Base-by-base conservation (phyloP, 345 rosid genomes). In the Viola odorata region DNA sequence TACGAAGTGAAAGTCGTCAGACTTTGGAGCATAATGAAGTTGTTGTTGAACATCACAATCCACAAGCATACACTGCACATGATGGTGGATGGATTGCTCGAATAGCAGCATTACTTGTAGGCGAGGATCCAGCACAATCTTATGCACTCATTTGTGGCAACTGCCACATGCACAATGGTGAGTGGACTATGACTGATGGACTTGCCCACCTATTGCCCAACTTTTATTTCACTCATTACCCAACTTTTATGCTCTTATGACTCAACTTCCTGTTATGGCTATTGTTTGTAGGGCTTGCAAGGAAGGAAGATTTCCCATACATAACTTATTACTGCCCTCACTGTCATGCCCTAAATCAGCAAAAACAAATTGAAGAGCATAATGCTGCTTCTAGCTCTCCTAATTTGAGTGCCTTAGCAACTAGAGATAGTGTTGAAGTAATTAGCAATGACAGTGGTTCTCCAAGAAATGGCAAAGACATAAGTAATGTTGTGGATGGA, bases 91-190 rank as follows among this genome's bases (percentile, higher is more conserved):
- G 99, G 97, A 75, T 94, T 55, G 83, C 96, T 65, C 88, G 95
- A 48, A 60, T 94, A 36, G 99, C 96, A 8, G 99, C 97, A 50
- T 80, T 94, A 16, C 92, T 91, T n/a, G 97, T 88, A 8, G 99
- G 97, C 0, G 99, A 94, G 72, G 99, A 94, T 73, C 97, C 96
- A 39, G 76, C 84, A 3, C 97, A 91, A 58, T 94, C 96, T 32
- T 94, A 72, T 68, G 99, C 99, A 3, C 85, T 94, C 67, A 94
- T 94, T 62, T 94, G 99, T 63, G 95, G 96, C 53, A 90, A 81
- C 67, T 94, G 99, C 64, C 92, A 76, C 61, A 88, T 84, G 95
- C 99, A 94, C 75, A 94, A 90, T 53, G 99, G 97, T 94, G 65
- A 81, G 86, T 66, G 56, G 55, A 23, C 42, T n/a, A n/a, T n/a